Percentiles rank a stretch among this genome's conserved stretches.
Conservation (phyloP, 352 stramenopile species). For the Phytophthora pluvialis region DNA sequence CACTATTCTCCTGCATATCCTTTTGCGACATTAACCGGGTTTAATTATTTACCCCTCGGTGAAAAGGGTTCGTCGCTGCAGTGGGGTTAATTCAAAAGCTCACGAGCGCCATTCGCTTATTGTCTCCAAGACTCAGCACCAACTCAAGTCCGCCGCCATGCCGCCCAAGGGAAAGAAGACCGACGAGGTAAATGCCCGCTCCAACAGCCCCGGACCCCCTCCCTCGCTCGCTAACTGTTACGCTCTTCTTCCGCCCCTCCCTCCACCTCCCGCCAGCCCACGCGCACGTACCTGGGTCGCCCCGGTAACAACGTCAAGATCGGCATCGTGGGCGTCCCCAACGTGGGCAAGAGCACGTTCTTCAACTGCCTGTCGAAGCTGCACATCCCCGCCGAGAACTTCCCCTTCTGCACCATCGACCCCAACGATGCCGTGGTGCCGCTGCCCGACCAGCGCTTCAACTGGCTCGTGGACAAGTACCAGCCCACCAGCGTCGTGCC, state of each 20-base stretch:
- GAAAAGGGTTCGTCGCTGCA: slow-evolving; percentile 8
- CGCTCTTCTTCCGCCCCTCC: background rate
- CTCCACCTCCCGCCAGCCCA: slow-evolving; percentile 34
- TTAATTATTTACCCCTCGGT: background rate
- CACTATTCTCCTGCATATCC: no score
- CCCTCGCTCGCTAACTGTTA: no score
- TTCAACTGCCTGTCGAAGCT: slow-evolving; percentile 99
- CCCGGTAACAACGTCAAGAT: slow-evolving; percentile 97
- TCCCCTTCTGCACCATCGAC: slow-evolving; percentile 99
- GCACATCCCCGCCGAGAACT: slow-evolving; percentile 93
- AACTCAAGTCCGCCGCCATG: slow-evolving; percentile 41
- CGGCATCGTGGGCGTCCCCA: slow-evolving; percentile 99
- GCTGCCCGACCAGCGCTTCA: slow-evolving; percentile 98
- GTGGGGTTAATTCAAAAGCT: slow-evolving; percentile 19
- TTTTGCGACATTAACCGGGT: background rate
- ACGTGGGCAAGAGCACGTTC: slow-evolving; percentile 99
- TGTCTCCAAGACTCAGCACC: slow-evolving; percentile 20
- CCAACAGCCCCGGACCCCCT: background rate
- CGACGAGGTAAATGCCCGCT: slow-evolving; percentile 53
- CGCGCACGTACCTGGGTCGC: slow-evolving; percentile 82
- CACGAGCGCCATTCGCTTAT: slow-evolving; percentile 39
- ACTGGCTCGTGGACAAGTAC: slow-evolving; percentile 97
- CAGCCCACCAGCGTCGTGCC: slow-evolving; percentile 95
- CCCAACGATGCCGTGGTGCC: slow-evolving; percentile 97
- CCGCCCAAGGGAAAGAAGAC: slow-evolving; percentile 86